These are phyloP conservation scores for Colletotrichum sp. DNA, from an alignment of 2,329 filamentous ascomycete genomes.

Conservation along the genomic window DNA sequence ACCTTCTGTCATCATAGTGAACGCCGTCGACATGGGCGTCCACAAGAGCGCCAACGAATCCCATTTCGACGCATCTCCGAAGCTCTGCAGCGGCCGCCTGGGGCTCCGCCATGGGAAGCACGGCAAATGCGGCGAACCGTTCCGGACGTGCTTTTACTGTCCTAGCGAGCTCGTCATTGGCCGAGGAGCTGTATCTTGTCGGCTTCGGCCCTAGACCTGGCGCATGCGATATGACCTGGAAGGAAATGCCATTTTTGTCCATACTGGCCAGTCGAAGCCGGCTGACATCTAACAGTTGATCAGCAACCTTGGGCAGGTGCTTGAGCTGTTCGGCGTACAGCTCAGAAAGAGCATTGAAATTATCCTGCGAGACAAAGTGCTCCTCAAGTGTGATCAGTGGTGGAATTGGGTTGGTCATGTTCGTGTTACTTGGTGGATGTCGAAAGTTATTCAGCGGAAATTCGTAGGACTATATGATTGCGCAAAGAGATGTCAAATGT, in stretches of 20 bases:
- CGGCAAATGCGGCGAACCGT: constrained; percentile 2
- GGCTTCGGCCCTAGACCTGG: constrained; percentile 9
- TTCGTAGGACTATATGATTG: not conserved
- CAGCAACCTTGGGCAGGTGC: constrained; percentile 22
- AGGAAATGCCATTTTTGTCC: constrained; percentile 29
- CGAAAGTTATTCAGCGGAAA: not conserved
- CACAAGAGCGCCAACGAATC: constrained; percentile 66
- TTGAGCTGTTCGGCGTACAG: constrained; percentile 25
- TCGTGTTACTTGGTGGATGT: not conserved
- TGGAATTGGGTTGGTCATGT: not conserved
- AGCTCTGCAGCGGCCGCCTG: constrained; percentile 55
- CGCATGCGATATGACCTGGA: constrained; percentile 21
- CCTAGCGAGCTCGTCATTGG: constrained; percentile 26
- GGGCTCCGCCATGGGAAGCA: constrained; percentile 54
- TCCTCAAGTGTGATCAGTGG: constrained; percentile 47
- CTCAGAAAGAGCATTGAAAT: constrained; percentile 15
- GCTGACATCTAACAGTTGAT: constrained; percentile 26
- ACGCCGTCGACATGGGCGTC: constrained; percentile 64
- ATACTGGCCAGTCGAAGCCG: constrained; percentile 25
- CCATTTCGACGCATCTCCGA: constrained; percentile 57
- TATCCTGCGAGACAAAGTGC: constrained; percentile 35
- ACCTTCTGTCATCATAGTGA: constrained; percentile 66
- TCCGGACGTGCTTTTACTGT: not conserved
- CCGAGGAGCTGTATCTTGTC: constrained; percentile 28
- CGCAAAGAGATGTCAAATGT: not conserved